Conservation (phyloP, 805 yeast species). For the Saccharomycopsis sp. region DNA sequence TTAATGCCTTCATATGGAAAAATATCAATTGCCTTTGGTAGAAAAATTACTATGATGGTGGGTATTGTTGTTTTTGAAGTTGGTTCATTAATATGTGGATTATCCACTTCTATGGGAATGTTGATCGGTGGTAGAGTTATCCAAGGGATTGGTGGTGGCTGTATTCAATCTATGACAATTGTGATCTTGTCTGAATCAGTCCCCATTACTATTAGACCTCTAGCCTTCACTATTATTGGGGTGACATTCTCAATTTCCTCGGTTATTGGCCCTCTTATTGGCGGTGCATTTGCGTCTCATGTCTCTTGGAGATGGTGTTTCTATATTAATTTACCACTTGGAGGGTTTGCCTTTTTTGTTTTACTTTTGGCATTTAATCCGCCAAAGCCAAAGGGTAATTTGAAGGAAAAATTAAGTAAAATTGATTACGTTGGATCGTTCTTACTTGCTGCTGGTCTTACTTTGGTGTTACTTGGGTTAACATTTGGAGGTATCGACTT, state of each 20-base stretch:
- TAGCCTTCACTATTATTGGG: not conserved
- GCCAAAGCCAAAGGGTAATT: not conserved
- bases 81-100: constrained; percentile 57
- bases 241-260: constrained; percentile 29
- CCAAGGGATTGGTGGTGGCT: constrained; percentile 69
- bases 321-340: constrained; percentile 61
- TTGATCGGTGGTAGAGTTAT: constrained; percentile 66
- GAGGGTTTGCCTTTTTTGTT: constrained; percentile 41
- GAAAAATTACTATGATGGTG: constrained; percentile 41
- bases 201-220: not conserved
- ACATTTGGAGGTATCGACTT: constrained; percentile 48
- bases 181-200: constrained; percentile 46
- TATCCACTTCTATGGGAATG: constrained; percentile 47
- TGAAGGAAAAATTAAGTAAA: not conserved
- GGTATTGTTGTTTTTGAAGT: constrained; percentile 50
- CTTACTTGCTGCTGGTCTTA: constrained; percentile 2
- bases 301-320: constrained; percentile 76
- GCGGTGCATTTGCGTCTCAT: constrained; percentile 55
- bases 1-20: constrained; percentile 54
- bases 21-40: constrained; percentile 48
- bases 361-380: constrained; percentile 21
- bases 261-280: constrained; percentile 56
- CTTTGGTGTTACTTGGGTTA: constrained; percentile 34
- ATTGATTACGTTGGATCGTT: not conserved
- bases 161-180: constrained; percentile 49